Evolutionary conservation across 768 basidiomycete species (phyloP).

Genomic region (Coprinopsis sp.): DNA sequence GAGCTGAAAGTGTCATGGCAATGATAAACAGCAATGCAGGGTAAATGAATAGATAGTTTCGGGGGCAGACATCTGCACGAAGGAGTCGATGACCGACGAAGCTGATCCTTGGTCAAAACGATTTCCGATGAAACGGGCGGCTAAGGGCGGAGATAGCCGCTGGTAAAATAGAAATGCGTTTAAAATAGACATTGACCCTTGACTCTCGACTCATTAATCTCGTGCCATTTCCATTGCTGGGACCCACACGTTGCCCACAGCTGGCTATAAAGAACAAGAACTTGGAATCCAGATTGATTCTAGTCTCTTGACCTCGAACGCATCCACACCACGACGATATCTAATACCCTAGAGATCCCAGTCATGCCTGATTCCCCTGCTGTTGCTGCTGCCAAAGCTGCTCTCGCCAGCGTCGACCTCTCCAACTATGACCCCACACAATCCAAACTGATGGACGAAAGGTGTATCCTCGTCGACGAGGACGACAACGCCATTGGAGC

Average conservation of each 20-base stretch:
- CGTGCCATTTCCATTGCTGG: not conserved
- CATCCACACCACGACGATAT: not conserved
- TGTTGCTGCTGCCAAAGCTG: slow-evolving; percentile 54
- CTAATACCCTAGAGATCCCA: not conserved
- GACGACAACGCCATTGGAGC: slow-evolving; percentile 82
- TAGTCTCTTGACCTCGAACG: not conserved
- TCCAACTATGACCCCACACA: slow-evolving; percentile 88
- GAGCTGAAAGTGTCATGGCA: too few relatives aligned
- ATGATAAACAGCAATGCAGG: too few relatives aligned
- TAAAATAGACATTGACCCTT: too few relatives aligned
- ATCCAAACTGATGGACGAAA: slow-evolving; percentile 92
- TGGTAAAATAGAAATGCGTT: too few relatives aligned
- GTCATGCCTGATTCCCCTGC: slow-evolving; percentile 43
- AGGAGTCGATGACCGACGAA: too few relatives aligned
- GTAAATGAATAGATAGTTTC: too few relatives aligned
- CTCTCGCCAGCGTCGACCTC: slow-evolving; percentile 72
- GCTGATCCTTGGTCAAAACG: not conserved
- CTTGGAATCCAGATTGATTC: too few relatives aligned
- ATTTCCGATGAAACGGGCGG: too few relatives aligned
- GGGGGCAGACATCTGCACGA: too few relatives aligned
- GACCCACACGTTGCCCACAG: not conserved
- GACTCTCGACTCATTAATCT: too few relatives aligned
- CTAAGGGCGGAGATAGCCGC: too few relatives aligned
- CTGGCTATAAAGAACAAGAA: too few relatives aligned
- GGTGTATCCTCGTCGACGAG: slow-evolving; percentile 89